Conservation (phyloP, 2,329 filamentous ascomycete genomes). For the Emmonsiellopsis sp. region DNA sequence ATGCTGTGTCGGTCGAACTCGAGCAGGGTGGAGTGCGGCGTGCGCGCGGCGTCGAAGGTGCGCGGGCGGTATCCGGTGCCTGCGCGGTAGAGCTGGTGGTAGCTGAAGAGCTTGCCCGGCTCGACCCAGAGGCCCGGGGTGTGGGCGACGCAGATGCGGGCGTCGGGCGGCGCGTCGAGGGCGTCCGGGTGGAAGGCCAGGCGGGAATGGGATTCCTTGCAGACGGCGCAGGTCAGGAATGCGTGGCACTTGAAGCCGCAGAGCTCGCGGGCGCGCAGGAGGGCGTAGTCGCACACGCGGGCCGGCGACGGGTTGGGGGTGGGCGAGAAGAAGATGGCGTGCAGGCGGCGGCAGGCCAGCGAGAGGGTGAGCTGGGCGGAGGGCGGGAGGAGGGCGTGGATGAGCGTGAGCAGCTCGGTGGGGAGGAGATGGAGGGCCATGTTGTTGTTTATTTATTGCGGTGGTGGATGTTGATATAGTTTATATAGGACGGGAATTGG, state of each 20-base stretch:
- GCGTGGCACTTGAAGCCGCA: not conserved
- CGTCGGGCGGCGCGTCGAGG: not conserved
- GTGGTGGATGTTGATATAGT: too few relatives aligned
- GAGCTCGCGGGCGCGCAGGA: conserved; percentile 1
- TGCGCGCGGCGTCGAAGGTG: not conserved
- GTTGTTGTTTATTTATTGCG: too few relatives aligned
- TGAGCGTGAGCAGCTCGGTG: conserved; percentile 7
- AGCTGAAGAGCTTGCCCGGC: conserved; percentile 5
- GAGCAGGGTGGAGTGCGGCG: not conserved
- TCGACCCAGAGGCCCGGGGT: conserved; percentile 5
- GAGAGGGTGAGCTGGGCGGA: not conserved
- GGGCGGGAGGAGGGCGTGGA: conserved; percentile 5
- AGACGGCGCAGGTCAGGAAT: conserved; percentile 9
- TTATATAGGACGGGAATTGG: too few relatives aligned
- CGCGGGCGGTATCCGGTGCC: not conserved
- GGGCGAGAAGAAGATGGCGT: conserved; percentile 1
- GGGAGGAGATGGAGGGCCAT: not conserved
- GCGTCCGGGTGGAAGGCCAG: conserved; percentile 1
- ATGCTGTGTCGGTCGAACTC: too few relatives aligned
- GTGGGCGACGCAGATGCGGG: conserved; percentile 3
- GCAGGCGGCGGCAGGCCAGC: conserved; percentile 4
- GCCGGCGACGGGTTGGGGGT: not conserved
- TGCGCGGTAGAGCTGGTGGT: not conserved
- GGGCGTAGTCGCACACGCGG: not conserved
- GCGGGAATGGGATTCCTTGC: conserved; percentile 2